Evolutionary conservation across 768 basidiomycete genomes (phyloP).

Genomic region (Amyloporia xantha): DNA sequence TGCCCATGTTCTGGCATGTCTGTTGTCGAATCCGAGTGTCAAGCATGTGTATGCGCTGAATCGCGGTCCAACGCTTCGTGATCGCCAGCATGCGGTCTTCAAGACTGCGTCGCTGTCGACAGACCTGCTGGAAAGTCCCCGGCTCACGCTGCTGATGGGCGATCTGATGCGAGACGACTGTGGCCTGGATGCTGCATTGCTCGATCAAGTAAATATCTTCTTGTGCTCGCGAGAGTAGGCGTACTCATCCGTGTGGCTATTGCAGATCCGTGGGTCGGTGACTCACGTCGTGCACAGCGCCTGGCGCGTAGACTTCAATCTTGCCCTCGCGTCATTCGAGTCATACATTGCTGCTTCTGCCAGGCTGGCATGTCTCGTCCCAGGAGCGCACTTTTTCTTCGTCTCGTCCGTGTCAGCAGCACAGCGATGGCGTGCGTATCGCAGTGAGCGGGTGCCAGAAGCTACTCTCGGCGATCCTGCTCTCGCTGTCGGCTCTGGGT

Average conservation of each 20-base stretch:
- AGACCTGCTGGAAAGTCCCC: slow-evolving; percentile 6
- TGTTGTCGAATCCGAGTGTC: slow-evolving; percentile 13
- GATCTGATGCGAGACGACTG: slow-evolving; percentile 15
- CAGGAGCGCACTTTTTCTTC: slow-evolving; percentile 25
- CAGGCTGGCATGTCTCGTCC: slow-evolving; percentile 27
- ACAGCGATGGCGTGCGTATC: slow-evolving; percentile 4
- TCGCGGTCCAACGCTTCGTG: slow-evolving; percentile 7
- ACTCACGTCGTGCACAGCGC: slow-evolving; percentile 29
- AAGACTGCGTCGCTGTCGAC: slow-evolving; percentile 10
- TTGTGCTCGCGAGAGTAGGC: not conserved
- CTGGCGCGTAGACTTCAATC: slow-evolving; percentile 36
- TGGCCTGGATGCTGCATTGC: slow-evolving; percentile 9
- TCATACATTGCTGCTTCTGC: slow-evolving; percentile 24
- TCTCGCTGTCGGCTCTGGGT: slow-evolving; percentile 29
- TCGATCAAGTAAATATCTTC: slow-evolving; percentile 8
- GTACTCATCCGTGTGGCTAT: not conserved
- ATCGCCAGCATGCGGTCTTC: slow-evolving; percentile 14
- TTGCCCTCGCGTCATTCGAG: slow-evolving; percentile 26
- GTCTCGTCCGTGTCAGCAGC: slow-evolving; percentile 30
- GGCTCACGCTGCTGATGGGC: slow-evolving; percentile 12
- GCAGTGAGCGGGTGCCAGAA: slow-evolving; percentile 22
- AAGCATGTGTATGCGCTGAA: slow-evolving; percentile 22
- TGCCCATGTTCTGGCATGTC: slow-evolving; percentile 18
- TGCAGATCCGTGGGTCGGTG: slow-evolving; percentile 8
- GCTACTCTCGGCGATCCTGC: slow-evolving; percentile 17